Base-by-base conservation (phyloP, 306 rosid genomes). In the Mucuna pruriens region DNA sequence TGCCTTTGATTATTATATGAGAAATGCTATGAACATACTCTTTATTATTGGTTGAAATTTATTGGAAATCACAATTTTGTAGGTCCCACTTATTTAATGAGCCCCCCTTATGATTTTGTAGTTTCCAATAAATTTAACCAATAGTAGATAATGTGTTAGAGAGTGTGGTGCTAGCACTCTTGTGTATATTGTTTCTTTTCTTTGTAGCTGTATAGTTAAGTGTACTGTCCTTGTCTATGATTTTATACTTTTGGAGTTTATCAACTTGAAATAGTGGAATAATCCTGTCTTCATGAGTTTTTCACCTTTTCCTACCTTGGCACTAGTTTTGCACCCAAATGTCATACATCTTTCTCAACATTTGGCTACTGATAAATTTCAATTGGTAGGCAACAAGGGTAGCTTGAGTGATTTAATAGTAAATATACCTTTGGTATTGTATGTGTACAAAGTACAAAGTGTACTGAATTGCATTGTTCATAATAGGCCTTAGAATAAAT, bases 231-330 rank as follows among this genome's bases (percentile, higher is more conserved):
- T 34, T 49, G 31, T 57, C 64, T 65, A 10, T 58, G 22, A 8
- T 63, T 80, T 63, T 17, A 77, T 49, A 58, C 57, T 15, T 42
- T 84, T 65, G 74, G 57, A 44, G 80, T 71, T 80, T 70, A 31
- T 39, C 9, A 62, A n/a, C 71, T 22, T 54, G 39, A 52, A 76
- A 54, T 62, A 80, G 44, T 71, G 42, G 10, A 10, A 66, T 66
- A 22, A 44, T 42, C 25, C 73, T 65, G 48, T 39, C 45, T 23
- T 58, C 72, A 20, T 31, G 7, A 73, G 22, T 49, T n/a, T 70
- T 58, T 58, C 36, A 11, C 34, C 65, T n/a, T 60, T 48, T 78
- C 71, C 70, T 29, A 51, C 31, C 20, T 19, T 71, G 62, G 33
- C 63, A n/a, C 68, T 45, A 11, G 10, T 66, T 82, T 38, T 52